Percentiles rank a stretch among this genome's conserved stretches.
phyloP scores from a whole-genome alignment of 176 grass and related monocot genomes.

The Oryza officinalis region DNA sequence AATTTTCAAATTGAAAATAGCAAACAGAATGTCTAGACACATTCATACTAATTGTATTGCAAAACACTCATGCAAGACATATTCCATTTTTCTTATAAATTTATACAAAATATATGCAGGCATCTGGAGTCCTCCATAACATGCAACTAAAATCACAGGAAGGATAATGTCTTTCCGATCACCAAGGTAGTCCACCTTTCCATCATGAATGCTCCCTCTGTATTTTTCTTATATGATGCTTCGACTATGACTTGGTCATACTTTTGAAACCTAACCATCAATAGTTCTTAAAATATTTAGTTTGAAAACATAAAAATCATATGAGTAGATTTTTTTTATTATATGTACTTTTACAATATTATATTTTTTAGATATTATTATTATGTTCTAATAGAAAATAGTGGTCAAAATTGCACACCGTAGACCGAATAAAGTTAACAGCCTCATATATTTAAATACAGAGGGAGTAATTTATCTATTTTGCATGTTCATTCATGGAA shows the following conservation, averaged over 20 bases:
- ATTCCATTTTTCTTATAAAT: background rate
- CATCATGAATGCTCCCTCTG: background rate
- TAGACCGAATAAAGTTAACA: too few species aligned
- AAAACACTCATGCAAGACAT: constrained; percentile 5
- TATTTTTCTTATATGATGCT: too few species aligned
- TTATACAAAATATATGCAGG: background rate
- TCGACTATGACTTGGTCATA: too few species aligned
- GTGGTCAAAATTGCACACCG: too few species aligned
- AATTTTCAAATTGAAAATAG: background rate
- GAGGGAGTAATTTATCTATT: background rate
- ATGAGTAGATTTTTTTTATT: too few species aligned
- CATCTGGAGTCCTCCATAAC: background rate
- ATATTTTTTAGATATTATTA: too few species aligned
- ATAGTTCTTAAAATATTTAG: too few species aligned
- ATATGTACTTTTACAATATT: too few species aligned
- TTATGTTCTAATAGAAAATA: too few species aligned
- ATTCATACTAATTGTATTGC: constrained; percentile 1
- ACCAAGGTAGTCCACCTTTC: constrained; percentile 19
- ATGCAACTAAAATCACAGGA: background rate
- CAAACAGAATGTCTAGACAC: background rate
- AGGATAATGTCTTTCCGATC: constrained; percentile 7
- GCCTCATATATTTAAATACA: too few species aligned
- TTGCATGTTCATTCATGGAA: background rate
- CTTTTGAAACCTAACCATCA: too few species aligned
- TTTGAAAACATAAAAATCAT: too few species aligned